These are phyloP conservation scores for Alternaria gansuensis DNA, from an alignment of 2,329 filamentous ascomycete species.

Conservation along the genomic window DNA sequence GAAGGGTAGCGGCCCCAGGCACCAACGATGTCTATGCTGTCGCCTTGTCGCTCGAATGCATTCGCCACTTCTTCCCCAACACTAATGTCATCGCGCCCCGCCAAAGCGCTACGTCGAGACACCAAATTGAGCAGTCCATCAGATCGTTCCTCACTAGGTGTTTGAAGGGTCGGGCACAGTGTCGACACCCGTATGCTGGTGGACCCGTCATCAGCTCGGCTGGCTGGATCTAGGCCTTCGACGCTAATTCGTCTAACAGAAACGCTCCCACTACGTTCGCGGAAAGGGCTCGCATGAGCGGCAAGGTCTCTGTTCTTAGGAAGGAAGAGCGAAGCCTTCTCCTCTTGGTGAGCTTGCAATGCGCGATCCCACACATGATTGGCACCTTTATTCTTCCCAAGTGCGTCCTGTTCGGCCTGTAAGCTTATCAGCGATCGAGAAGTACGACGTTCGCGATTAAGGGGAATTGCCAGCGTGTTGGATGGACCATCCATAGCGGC, in stretches of 20 bases:
- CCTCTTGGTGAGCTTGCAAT: slow-evolving; percentile 49
- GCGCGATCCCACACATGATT: slow-evolving; percentile 50
- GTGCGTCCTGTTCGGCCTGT: slow-evolving; percentile 39
- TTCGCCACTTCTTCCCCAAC: slow-evolving; percentile 24
- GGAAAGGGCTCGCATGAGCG: slow-evolving; percentile 39
- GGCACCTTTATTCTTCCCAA: slow-evolving; percentile 35
- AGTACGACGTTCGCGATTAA: slow-evolving; percentile 34
- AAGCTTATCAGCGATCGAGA: slow-evolving; percentile 46
- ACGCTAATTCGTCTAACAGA: slow-evolving; percentile 19
- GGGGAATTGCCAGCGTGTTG: slow-evolving; percentile 26
- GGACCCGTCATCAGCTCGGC: slow-evolving; percentile 13
- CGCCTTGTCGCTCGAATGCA: slow-evolving; percentile 42
- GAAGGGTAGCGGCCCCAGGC: slow-evolving; percentile 60
- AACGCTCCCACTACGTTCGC: slow-evolving; percentile 45
- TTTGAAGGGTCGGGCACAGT: slow-evolving; percentile 12
- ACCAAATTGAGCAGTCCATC: slow-evolving; percentile 5
- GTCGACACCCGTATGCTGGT: slow-evolving; percentile 21
- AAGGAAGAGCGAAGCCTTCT: slow-evolving; percentile 48
- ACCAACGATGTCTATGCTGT: slow-evolving; percentile 40
- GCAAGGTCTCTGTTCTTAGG: slow-evolving; percentile 45
- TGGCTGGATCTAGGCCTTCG: slow-evolving; percentile 7
- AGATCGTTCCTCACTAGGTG: background rate
- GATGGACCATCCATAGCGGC: slow-evolving; percentile 32
- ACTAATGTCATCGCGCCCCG: slow-evolving; percentile 16
- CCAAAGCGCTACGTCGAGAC: slow-evolving; percentile 35